phyloP scores from a whole-genome alignment of 176 grass and related monocot genomes.

The Rhynchospora breviuscula region DNA sequence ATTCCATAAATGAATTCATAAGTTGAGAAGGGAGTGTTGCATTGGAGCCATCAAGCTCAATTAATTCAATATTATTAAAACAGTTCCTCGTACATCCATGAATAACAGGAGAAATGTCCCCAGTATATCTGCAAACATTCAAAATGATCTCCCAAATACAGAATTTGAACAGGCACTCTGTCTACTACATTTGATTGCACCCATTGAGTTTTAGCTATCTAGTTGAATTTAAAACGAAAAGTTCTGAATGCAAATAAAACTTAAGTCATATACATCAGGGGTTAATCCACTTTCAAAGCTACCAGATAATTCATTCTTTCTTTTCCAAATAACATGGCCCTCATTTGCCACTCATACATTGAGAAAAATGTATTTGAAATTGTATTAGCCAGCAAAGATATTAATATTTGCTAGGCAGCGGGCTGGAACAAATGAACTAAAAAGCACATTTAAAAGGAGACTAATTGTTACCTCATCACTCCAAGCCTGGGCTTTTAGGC shows the following conservation, averaged over 20 bases:
- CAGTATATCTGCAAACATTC: neutral
- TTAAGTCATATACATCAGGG: neutral
- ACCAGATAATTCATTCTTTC: neutral
- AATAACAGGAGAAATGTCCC: neutral
- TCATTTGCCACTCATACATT: neutral
- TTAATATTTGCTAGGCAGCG: constrained; percentile 1
- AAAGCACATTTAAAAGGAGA: constrained; percentile 1
- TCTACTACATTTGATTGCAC: neutral
- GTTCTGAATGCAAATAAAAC: neutral
- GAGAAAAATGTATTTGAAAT: neutral
- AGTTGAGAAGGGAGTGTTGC: neutral
- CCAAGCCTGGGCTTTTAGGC: constrained; percentile 96
- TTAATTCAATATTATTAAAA: constrained; percentile 3
- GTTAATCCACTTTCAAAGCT: neutral
- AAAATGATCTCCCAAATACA: neutral
- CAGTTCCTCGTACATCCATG: neutral
- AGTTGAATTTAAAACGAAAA: neutral
- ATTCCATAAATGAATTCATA: neutral
- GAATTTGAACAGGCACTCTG: neutral
- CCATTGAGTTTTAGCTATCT: neutral
- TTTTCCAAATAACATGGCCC: neutral
- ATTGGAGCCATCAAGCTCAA: neutral
- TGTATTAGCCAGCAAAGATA: neutral
- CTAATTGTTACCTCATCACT: constrained; percentile 71
- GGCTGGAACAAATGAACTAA: neutral